Percentiles rank a stretch among this genome's conserved stretches.
Conservation (phyloP, 345 rosid species). For the Trapa bicornis region DNA sequence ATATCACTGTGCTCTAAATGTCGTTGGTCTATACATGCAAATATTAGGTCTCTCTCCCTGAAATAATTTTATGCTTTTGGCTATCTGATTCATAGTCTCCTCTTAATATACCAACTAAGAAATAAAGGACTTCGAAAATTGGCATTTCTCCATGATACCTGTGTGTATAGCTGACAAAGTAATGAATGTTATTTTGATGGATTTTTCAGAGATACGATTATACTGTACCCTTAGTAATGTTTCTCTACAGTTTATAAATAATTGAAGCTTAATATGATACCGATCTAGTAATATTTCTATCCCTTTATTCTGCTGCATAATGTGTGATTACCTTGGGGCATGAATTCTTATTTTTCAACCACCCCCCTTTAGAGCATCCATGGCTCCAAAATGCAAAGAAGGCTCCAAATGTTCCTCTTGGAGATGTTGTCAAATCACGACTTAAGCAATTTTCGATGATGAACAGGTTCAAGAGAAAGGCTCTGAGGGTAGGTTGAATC, state of each 20-base stretch:
- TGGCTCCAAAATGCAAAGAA: slow-evolving; percentile 99
- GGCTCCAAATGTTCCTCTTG: slow-evolving; percentile 93
- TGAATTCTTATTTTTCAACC: background rate
- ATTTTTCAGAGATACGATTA: background rate
- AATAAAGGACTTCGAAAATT: background rate
- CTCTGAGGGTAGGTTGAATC: slow-evolving; percentile 64
- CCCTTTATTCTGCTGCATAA: background rate
- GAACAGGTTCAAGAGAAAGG: slow-evolving; percentile 99
- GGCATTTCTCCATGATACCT: background rate
- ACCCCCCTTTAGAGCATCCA: slow-evolving; percentile 55
- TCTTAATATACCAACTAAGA: background rate
- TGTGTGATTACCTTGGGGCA: background rate
- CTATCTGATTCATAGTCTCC: no score
- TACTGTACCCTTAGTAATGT: background rate
- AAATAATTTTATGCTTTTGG: background rate
- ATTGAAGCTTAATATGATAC: background rate
- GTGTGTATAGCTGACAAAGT: background rate
- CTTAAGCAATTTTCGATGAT: slow-evolving; percentile 96
- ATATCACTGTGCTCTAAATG: slow-evolving; percentile 12
- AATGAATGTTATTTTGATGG: background rate
- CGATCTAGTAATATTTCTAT: background rate
- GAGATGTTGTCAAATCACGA: slow-evolving; percentile 95
- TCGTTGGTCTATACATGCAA: background rate
- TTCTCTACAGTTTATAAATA: background rate
- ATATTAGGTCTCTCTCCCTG: background rate